Conservation (phyloP, 495 filamentous ascomycete genomes). For the Viridothelium virens region DNA sequence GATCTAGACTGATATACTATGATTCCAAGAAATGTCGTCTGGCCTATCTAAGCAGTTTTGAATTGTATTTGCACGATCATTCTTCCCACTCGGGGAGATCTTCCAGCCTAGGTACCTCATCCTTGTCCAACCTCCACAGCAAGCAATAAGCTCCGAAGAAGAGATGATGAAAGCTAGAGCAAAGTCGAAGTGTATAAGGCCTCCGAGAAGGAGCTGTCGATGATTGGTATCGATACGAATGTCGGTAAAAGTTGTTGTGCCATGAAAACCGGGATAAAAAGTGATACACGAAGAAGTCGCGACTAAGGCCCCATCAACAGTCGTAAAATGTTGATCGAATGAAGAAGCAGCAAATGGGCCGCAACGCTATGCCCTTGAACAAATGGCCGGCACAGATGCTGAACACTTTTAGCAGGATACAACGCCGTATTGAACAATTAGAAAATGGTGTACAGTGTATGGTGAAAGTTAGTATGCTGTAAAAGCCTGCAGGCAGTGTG, state of each 20-base stretch:
- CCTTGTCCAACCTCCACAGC: not conserved
- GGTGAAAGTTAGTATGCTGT: not conserved
- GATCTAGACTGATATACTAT: no score
- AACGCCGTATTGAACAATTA: constrained; percentile 8
- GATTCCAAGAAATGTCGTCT: not conserved
- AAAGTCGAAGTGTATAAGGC: not conserved
- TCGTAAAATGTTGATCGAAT: constrained; percentile 2
- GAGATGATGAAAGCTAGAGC: constrained; percentile 1
- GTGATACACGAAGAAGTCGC: constrained; percentile 6
- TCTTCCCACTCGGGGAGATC: not conserved
- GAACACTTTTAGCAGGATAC: not conserved
- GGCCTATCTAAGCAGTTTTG: not conserved
- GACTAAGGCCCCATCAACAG: not conserved
- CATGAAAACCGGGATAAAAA: not conserved
- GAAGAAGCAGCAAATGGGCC: constrained; percentile 2
- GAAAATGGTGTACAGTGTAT: constrained; percentile 8
- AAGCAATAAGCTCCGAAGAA: not conserved
- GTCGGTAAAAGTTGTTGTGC: not conserved
- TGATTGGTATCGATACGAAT: not conserved
- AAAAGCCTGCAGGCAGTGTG: not conserved
- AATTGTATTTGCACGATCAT: not conserved
- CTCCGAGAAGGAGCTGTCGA: not conserved
- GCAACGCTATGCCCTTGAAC: constrained; percentile 1
- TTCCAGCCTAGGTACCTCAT: not conserved
- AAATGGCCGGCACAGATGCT: constrained; percentile 6